These are phyloP conservation scores for Trichoderma orchidacearum DNA, from an alignment of 495 filamentous ascomycete genomes.

Conservation along the genomic window DNA sequence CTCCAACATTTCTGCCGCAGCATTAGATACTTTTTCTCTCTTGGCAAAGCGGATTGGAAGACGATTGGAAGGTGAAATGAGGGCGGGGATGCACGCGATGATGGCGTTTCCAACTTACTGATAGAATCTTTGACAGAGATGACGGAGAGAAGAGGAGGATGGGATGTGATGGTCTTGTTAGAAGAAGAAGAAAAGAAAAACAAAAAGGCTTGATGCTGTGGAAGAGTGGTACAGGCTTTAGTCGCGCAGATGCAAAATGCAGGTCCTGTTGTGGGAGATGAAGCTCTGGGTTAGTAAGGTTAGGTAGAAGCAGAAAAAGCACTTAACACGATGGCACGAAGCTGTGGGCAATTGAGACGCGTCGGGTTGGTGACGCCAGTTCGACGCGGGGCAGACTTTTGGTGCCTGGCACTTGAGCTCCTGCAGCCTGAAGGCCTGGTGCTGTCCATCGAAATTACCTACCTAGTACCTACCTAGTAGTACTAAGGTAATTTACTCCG, in stretches of 20 bases:
- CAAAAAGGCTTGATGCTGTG: not conserved
- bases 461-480: no score
- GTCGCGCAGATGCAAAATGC: not conserved
- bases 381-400: not conserved
- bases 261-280: not conserved
- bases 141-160: not conserved
- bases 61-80: not conserved
- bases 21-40: not conserved
- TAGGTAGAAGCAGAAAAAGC: not conserved
- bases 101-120: no score
- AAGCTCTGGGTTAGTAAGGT: not conserved
- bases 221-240: not conserved
- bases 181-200: not conserved
- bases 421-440: not conserved
- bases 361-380: not conserved
- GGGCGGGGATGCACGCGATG: not conserved
- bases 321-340: slow-evolving; percentile 2
- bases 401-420: not conserved
- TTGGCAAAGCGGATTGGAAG: not conserved
- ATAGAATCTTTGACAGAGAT: no score
- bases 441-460: no score
- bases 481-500: no score
- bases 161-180: not conserved
- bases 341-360: slow-evolving; percentile 1
- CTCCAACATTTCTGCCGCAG: slow-evolving; percentile 58